Percentiles rank a stretch among this genome's conserved stretches.
phyloP scores from a whole-genome alignment of 805 yeast genomes.

The Teunomyces cretensis region DNA sequence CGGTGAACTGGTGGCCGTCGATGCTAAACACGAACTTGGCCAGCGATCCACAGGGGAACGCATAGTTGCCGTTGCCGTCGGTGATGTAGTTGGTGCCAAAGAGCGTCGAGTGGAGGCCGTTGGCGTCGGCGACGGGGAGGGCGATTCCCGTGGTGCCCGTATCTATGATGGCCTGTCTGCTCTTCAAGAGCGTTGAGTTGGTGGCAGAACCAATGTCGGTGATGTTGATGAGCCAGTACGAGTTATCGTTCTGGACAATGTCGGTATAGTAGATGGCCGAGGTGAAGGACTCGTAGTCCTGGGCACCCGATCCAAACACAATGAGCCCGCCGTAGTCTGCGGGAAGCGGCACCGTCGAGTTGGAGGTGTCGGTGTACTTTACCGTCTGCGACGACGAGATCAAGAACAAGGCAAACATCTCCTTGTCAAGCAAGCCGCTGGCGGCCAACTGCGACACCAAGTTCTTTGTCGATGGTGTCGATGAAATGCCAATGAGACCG shows the following conservation, averaged over 20 bases:
- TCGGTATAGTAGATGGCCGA: conserved; percentile 41
- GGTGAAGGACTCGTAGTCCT: conserved; percentile 11
- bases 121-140: conserved; percentile 55
- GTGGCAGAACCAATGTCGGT: conserved; percentile 31
- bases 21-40: conserved; percentile 30
- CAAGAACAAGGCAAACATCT: conserved; percentile 37
- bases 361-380: conserved; percentile 13
- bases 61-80: conserved; percentile 59
- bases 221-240: conserved; percentile 55
- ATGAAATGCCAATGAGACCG: conserved; percentile 62
- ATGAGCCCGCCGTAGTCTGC: conserved; percentile 26
- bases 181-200: conserved; percentile 13
- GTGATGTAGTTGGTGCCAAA: conserved; percentile 49
- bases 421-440: conserved; percentile 30
- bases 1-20: conserved; percentile 46
- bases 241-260: conserved; percentile 29
- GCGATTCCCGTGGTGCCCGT: conserved; percentile 67
- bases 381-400: conserved; percentile 14
- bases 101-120: conserved; percentile 43
- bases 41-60: conserved; percentile 54
- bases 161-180: conserved; percentile 54
- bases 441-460: conserved; percentile 40
- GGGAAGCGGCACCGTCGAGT: conserved; percentile 29
- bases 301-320: conserved; percentile 22
- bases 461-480: conserved; percentile 31